Evolutionary conservation across 495 filamentous ascomycete species (phyloP).

Genomic region (Lepidopterella palustris): DNA sequence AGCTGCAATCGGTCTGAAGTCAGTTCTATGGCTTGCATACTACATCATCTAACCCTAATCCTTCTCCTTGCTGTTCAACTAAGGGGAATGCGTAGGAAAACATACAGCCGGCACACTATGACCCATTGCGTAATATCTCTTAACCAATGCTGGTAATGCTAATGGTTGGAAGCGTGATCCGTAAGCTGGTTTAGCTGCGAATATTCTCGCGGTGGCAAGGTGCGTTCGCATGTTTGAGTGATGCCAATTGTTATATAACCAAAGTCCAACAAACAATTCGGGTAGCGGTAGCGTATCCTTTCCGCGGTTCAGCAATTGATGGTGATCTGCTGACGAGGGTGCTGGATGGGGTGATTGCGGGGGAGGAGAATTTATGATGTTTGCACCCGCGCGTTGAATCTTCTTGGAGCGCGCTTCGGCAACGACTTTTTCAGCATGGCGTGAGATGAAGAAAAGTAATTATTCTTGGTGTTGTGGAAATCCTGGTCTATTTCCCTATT

Average conservation of each 20-base stretch:
- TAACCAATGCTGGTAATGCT: slow-evolving; percentile 25
- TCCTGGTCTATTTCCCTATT: too few species aligned
- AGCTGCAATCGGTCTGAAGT: slow-evolving; percentile 23
- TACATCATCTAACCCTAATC: not conserved
- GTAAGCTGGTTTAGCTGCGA: slow-evolving; percentile 17
- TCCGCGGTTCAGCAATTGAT: not conserved
- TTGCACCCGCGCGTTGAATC: too few species aligned
- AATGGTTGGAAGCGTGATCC: slow-evolving; percentile 29
- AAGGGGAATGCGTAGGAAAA: not conserved
- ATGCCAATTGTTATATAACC: not conserved
- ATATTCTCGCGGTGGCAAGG: slow-evolving; percentile 8
- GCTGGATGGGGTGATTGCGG: not conserved
- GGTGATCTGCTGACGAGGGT: not conserved
- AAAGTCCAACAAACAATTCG: not conserved
- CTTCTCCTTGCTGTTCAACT: not conserved
- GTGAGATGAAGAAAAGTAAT: too few species aligned
- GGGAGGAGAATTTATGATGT: too few species aligned
- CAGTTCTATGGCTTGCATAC: not conserved
- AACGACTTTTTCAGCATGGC: too few species aligned
- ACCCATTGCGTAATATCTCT: slow-evolving; percentile 32
- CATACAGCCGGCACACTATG: slow-evolving; percentile 32
- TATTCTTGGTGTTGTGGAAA: too few species aligned
- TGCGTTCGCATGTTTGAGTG: slow-evolving; percentile 15
- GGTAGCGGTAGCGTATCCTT: not conserved
- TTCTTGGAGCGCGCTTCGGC: too few species aligned